Percentiles rank a stretch among this genome's conserved stretches.
Conservation (phyloP, 2,329 filamentous ascomycete species). For the Epichloe sp. region DNA sequence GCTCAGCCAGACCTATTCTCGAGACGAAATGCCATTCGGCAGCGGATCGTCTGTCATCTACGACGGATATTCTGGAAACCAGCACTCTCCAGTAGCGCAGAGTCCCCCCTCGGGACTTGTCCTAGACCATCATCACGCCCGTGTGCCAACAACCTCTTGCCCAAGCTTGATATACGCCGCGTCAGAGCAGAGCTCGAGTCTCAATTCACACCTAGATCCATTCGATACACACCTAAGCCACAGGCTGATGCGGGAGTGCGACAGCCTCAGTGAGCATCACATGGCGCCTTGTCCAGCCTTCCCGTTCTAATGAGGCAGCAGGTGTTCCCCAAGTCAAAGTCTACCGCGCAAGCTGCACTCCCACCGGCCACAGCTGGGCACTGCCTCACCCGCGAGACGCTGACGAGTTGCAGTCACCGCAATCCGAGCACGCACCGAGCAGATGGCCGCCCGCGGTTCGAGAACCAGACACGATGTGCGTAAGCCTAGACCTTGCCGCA, state of each 20-base stretch:
- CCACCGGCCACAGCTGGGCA: constrained; percentile 34
- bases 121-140: constrained; percentile 33
- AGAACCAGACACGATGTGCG: constrained; percentile 33
- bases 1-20: constrained; percentile 41
- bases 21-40: constrained; percentile 43
- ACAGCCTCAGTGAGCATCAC: constrained; percentile 38
- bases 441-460: constrained; percentile 32
- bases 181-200: constrained; percentile 47
- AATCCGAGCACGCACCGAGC: constrained; percentile 30
- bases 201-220: constrained; percentile 44
- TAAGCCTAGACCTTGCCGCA: constrained; percentile 52
- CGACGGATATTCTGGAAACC: constrained; percentile 36
- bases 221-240: constrained; percentile 42
- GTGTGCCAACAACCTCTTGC: constrained; percentile 45
- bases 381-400: constrained; percentile 23
- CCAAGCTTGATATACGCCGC: constrained; percentile 48
- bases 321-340: constrained; percentile 39
- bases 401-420: constrained; percentile 32
- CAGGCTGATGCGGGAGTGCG: constrained; percentile 41
- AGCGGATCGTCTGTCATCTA: constrained; percentile 45
- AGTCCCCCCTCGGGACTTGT: constrained; percentile 43
- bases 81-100: constrained; percentile 40
- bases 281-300: constrained; percentile 21
- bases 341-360: constrained; percentile 37
- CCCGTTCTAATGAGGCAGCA: constrained; percentile 25